Conservation (phyloP, 768 basidiomycete genomes). For the Tulasnella sp. region DNA sequence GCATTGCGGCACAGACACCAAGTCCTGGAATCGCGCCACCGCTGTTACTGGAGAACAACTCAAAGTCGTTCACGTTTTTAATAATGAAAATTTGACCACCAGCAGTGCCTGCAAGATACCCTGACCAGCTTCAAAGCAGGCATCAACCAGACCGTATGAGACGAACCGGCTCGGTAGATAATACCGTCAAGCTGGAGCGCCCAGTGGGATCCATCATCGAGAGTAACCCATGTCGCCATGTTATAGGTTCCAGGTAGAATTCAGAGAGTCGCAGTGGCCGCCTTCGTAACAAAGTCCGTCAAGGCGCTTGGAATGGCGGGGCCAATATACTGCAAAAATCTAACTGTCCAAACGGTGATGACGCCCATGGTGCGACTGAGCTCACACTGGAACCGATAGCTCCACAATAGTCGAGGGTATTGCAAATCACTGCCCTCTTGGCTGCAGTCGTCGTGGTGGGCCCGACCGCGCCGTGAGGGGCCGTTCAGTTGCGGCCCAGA, state of each 20-base stretch:
- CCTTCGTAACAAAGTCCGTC: slow-evolving; percentile 25
- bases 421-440: slow-evolving; percentile 21
- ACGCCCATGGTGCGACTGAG: not conserved
- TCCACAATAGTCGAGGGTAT: slow-evolving; percentile 26
- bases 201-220: slow-evolving; percentile 24
- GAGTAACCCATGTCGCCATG: slow-evolving; percentile 26
- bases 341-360: not conserved
- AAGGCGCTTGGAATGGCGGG: slow-evolving; percentile 25
- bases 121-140: not conserved
- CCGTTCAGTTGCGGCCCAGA: no score
- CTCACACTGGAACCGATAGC: slow-evolving; percentile 23
- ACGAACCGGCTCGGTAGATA: no score
- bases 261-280: slow-evolving; percentile 20
- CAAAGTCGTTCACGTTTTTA: slow-evolving; percentile 26
- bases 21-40: slow-evolving; percentile 25
- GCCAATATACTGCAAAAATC: slow-evolving; percentile 21
- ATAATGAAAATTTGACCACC: slow-evolving; percentile 27
- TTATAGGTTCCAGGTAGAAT: slow-evolving; percentile 25
- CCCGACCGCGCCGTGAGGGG: not conserved
- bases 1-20: slow-evolving; percentile 26
- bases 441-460: slow-evolving; percentile 5
- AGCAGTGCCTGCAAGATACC: slow-evolving; percentile 15
- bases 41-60: slow-evolving; percentile 26
- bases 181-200: slow-evolving; percentile 26
- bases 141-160: not conserved